Evolutionary conservation across 257 asterid species (phyloP).

Genomic region (Paulownia fortunei): DNA sequence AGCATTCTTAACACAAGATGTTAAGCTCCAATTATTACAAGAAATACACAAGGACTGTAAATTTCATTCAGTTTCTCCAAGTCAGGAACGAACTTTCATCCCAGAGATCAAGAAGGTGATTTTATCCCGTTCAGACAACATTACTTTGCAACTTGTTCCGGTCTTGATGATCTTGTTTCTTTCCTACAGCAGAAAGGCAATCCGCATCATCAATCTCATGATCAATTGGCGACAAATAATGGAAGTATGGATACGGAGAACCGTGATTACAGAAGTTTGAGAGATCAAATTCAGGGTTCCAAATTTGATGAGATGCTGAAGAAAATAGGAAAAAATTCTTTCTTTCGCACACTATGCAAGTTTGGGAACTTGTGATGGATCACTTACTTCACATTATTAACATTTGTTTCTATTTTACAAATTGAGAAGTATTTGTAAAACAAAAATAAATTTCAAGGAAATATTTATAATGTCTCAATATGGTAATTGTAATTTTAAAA

Average conservation of each 20-base stretch:
- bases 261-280: too few species aligned
- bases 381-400: background rate
- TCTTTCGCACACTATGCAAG: background rate
- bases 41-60: conserved; percentile 30
- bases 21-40: conserved; percentile 26
- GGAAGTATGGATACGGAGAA: too few species aligned
- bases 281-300: background rate
- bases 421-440: too few species aligned
- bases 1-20: conserved; percentile 22
- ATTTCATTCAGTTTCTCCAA: background rate
- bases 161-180: too few species aligned
- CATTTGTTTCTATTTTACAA: too few species aligned
- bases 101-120: background rate
- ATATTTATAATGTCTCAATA: too few species aligned
- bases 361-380: background rate
- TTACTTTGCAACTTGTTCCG: too few species aligned
- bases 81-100: background rate
- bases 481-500: too few species aligned
- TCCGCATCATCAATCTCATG: too few species aligned
- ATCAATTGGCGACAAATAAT: background rate
- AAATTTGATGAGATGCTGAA: conserved; percentile 7
- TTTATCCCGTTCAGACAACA: too few species aligned
- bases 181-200: too few species aligned
- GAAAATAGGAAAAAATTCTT: background rate
- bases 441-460: too few species aligned